A percentile compares a stretch with the other conserved stretches of the same genome.
phyloP scores from a whole-genome alignment of 1,284 basidiomycete genomes.

The Sphaerobolus stellatus region DNA sequence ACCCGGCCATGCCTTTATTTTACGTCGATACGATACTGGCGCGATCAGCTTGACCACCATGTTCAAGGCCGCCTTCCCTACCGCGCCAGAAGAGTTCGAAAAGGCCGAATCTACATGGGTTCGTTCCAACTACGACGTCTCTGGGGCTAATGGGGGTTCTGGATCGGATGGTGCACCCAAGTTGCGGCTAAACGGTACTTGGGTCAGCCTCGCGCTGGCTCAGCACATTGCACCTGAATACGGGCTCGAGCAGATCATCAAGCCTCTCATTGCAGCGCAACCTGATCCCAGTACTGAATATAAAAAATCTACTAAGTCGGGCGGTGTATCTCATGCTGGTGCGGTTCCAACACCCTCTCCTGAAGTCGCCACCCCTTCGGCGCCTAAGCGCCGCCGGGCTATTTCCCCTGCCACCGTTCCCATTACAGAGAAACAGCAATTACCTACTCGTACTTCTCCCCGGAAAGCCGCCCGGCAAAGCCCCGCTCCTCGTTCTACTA shows the following conservation, averaged over 20 bases:
- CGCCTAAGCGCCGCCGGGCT: conserved; percentile 64
- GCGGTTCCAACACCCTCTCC: conserved; percentile 10
- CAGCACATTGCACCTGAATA: conserved; percentile 65
- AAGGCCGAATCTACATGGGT: conserved; percentile 85
- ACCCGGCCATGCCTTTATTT: conserved; percentile 87
- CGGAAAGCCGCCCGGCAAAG: conserved; percentile 27
- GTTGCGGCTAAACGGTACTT: conserved; percentile 84
- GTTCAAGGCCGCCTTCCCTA: conserved; percentile 96
- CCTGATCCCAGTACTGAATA: conserved; percentile 80
- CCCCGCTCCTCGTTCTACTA: conserved; percentile 29
- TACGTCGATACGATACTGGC: conserved; percentile 93
- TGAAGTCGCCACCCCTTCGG: conserved; percentile 25
- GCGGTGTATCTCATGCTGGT: conserved; percentile 15
- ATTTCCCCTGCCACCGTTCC: conserved; percentile 27
- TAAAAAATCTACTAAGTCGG: conserved; percentile 55
- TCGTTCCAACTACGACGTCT: conserved; percentile 74
- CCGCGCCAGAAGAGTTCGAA: conserved; percentile 78
- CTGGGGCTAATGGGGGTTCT: conserved; percentile 78
- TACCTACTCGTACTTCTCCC: conserved; percentile 37
- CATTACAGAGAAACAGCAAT: conserved; percentile 50
- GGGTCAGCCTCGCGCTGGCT: conserved; percentile 76
- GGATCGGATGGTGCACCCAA: conserved; percentile 51
- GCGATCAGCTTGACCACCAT: conserved; percentile 96
- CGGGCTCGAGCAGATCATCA: conserved; percentile 57
- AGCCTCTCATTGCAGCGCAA: conserved; percentile 66